Evolutionary conservation across 2,329 filamentous ascomycete genomes (phyloP), one percentile per base, ranked within the genome.

Genomic region (Hansfordia pulvinata): DNA sequence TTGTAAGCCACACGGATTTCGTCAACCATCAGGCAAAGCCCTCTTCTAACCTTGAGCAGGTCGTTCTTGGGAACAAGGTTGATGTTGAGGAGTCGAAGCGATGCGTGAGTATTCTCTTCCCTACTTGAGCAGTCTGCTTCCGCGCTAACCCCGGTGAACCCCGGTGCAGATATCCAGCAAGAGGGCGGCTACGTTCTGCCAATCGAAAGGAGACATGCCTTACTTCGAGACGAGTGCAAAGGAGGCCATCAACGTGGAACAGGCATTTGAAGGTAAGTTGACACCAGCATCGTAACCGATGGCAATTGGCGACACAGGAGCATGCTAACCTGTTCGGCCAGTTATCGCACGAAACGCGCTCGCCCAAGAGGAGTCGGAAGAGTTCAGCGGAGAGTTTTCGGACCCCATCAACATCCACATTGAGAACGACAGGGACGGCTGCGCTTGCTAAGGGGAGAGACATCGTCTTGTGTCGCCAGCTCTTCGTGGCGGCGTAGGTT

Each of bases 171-270:
- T 98, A 44, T 93, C 84, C 17, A 86, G 79, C 46, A 96, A 96
- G 69, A 73, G 90, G 36, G 90, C 90, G 32, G 86, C 88, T 73
- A 86, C 88, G 10, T 98, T 94, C 54, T 98, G 90, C 56, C 85
- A 94, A 55, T 92, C 84, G 30, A 94, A 96, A 59, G 88, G 88
- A 25, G 84, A 84, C 33, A 94, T 98, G 38, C 90, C 90, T 11
- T 98, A 98, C 58, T 98, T 98, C 47, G 90, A 98, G 71, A 98
- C 90, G 11, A 94, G 86, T 56, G 90, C 90, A 34, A 98, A 98
- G 64, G 90, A 98, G 56, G 90, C 88, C 33, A 80, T 94, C 58
- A 98, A 98, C 49, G 90, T 98, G 22, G 90, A 98, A 57, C 85
- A 73, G 47, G 69, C 69, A 15, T 74, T 74, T 41, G 76, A 82